Evolutionary conservation across 139 green algal species (phyloP), one percentile per base, ranked within the genome.

Genomic region (Coccomyxa sp.): DNA sequence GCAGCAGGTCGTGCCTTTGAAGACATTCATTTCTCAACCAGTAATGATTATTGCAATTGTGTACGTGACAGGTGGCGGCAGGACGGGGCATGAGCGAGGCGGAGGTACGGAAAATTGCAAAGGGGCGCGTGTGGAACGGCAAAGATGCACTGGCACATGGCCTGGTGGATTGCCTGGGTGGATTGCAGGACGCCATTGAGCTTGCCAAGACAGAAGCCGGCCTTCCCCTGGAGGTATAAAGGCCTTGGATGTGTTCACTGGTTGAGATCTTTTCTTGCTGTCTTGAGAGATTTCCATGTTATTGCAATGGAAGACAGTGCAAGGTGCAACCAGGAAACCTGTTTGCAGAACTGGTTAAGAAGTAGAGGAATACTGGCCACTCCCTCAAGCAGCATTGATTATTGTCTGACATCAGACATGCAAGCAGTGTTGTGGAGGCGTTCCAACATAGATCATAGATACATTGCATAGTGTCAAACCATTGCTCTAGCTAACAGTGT

Each of bases 161-260:
- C 18, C 85, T 88, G 38, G 85, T 88, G 31, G 85, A 88, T 63
- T 23, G 45, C 14, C 60, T 88, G 57, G 85, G 85, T 27, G 85
- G 85, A 11, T n/a, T 86, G 78, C 74, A 78, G 66, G 77, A 82
- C 23, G 82, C 82, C 18, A 58, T 86, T 10, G 21, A 13, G 13
- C 66, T 86, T 27, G 82, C 82, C 23, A 82, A 78, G 63, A 30
- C 63, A 63, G 60, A 74, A 63, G 77, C 82, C 4, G 67, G 45
- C 13, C 82, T 86, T 51, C 67, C 82, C 30, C 25, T 71, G 11
- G 77, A 86, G 76, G 82, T 83, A 51, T 7, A 51, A 7, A 51
- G 7, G 38, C 38, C 38, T 7, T 51, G 38, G 38, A 3, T 11
- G 79, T n/a, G 31, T 25, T 27, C 9, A 10, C 25, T 75, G 66